These are phyloP conservation scores for Canna indica DNA, from an alignment of 176 grass and related monocot genomes.

Conservation along the genomic window DNA sequence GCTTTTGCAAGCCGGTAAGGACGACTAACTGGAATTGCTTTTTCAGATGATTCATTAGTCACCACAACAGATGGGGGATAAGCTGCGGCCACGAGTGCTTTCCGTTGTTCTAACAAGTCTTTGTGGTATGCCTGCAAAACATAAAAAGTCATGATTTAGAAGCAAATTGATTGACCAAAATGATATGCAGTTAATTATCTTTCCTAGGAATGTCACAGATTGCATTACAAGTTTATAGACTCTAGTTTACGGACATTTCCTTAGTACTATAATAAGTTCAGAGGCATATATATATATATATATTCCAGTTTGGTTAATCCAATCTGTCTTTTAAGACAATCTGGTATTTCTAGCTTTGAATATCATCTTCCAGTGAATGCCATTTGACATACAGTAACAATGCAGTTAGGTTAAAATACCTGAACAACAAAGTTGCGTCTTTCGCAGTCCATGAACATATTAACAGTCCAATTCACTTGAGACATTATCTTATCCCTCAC, in stretches of 20 bases:
- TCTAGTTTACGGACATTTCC: no score
- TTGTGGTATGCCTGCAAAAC: conserved; percentile 64
- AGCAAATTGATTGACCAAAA: background rate
- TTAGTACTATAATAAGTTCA: no score
- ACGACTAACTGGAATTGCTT: conserved; percentile 32
- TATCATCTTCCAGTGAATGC: background rate
- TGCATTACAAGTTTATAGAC: no score
- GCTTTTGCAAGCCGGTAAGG: conserved; percentile 23
- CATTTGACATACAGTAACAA: background rate
- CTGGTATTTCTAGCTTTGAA: background rate
- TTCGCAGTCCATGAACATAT: conserved; percentile 99
- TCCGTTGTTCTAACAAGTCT: conserved; percentile 69
- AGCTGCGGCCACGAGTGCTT: conserved; percentile 23
- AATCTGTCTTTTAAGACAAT: background rate
- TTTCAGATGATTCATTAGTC: background rate
- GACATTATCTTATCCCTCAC: conserved; percentile 82
- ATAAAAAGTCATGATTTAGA: background rate
- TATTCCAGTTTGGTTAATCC: no score
- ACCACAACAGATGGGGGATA: conserved; percentile 21
- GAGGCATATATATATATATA: no score
- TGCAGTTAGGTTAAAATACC: conserved; percentile 27
- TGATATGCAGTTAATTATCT: no score
- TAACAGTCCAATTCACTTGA: conserved; percentile 58
- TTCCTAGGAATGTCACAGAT: no score
- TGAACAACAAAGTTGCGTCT: conserved; percentile 93